Base-by-base conservation (phyloP, 2,329 filamentous ascomycete genomes). In the Alternaria brassicicola region DNA sequence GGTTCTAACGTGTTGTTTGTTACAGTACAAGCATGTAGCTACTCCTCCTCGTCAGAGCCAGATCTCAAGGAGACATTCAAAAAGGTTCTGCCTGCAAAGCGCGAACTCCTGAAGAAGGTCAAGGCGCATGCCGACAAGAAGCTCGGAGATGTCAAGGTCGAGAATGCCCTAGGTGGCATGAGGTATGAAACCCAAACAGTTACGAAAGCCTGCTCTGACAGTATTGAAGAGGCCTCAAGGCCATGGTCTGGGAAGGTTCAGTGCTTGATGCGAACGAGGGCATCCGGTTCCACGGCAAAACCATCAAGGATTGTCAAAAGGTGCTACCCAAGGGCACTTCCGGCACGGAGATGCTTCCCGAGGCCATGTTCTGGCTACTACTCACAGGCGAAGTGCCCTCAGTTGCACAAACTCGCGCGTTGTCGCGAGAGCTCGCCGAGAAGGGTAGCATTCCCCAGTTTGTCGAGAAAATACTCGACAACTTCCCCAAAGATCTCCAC, bases 281-380 rank as follows among this genome's bases (percentile, higher is more conserved):
- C 59, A 99, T 99, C 76, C 91, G 94, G 64, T 99, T 99, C 85
- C 95, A 98, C 78, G 95, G 95, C 76, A 90, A 90, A 73, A 97
- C 93, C 64, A 99, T 99, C 84, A 96, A 96, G 82, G 94, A 99
- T 76, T 99, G 95, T 83, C 95, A 98, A 77, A 87, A 89, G 68
- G 89, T 93, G 78, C 88, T 98, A 15, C 93, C 95, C 76, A 98
- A 97, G 84, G 95, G 94, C 68, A 92, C 86, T 59, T 87, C 90
- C 3, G 92, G 94, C 71, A 96, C 92, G 6, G 94, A 98, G 82
- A 99, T 98, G 95, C 86, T 98, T 12, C 95, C 95, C 46, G 95
- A 99, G 81, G 89, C 94, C 79, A 99, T 99, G 95, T 99, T 99
- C 85, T 99, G 95, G 95, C 88, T 98, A 39, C 88, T 99, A 49